Conservation (phyloP, 306 rosid genomes). For the Castanea sativa region DNA sequence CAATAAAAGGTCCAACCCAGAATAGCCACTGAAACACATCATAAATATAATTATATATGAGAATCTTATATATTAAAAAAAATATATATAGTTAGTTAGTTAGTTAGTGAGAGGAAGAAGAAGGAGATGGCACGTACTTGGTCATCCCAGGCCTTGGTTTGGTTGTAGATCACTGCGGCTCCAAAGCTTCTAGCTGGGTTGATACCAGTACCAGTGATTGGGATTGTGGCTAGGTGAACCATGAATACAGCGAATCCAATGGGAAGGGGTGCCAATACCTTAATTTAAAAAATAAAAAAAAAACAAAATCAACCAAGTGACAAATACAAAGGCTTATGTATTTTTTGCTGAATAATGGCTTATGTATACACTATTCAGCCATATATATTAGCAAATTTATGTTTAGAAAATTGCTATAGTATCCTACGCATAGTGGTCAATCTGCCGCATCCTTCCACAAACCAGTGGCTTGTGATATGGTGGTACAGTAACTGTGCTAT, state of each 20-base stretch:
- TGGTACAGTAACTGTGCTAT: no score
- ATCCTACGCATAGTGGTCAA: no score
- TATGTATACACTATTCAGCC: no score
- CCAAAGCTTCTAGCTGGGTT: constrained; percentile 97
- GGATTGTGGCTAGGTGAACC: constrained; percentile 94
- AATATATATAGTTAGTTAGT: no score
- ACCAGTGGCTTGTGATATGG: no score
- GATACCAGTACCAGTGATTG: constrained; percentile 90
- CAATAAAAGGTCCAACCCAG: constrained; percentile 92
- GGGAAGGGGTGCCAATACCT: constrained; percentile 96
- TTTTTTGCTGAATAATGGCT: neutral
- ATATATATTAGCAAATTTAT: no score
- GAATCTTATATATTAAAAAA: neutral
- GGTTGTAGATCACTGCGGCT: constrained; percentile 84
- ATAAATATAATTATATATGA: neutral
- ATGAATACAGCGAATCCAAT: constrained; percentile 96
- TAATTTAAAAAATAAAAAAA: neutral
- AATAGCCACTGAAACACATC: constrained; percentile 71
- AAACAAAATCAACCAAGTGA: neutral
- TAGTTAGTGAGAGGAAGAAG: no score
- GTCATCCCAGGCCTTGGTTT: constrained; percentile 76
- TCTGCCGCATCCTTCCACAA: no score
- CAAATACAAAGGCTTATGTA: neutral
- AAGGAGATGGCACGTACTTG: constrained; percentile 42
- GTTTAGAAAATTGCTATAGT: no score